Base-by-base conservation (phyloP, 2,329 filamentous ascomycete genomes). In the Fonsecaea erecta region DNA sequence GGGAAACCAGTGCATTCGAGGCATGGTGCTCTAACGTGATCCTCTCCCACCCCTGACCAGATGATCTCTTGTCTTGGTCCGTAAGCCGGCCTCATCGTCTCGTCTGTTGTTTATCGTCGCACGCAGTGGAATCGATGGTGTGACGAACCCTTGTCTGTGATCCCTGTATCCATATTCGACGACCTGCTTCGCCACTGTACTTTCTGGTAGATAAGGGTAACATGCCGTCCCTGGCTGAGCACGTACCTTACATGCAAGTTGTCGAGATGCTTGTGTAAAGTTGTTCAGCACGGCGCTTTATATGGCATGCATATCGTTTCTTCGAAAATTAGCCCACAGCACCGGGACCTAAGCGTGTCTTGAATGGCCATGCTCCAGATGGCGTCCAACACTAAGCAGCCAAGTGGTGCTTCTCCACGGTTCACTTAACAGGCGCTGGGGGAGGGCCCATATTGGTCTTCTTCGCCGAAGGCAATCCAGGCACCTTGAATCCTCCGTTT, bases 401-500 rank as follows among this genome's bases (percentile, higher is more conserved):
- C 8, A 4, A 48, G 24, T 18, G 11, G 9, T 24, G 2, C 4
- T 16, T 14, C 24, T 4, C 12, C 43, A 9, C 14, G 11, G 43
- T 24, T 67, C 62, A 67, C 30, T 53, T 67, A 2, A 18, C 32
- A 7, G 75, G 77, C 54, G 73, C 68, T 26, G 78, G 74, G 11
- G 79, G 78, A 40, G 79, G 79, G 1, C 72, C 75, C 79, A 81
- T 85, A 74, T 91, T 86, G 28, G 88, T 80, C 77, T 88, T 93
- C 82, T 97, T 97, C 60, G 80, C 84, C 28, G 86, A 80, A 16
- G 92, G 92, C 70, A 94, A 75, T 1, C 84, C 84, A 16, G 94
- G 93, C 43, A 96, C 90, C 78, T 93, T 96, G 84, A 97, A 97
- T 0, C 87, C 89, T 11, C 83, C 86, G 57, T 83, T 84, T 2